These are phyloP conservation scores for Fusarium phyllophilum DNA, from an alignment of 2,329 filamentous ascomycete species.

Conservation along the genomic window DNA sequence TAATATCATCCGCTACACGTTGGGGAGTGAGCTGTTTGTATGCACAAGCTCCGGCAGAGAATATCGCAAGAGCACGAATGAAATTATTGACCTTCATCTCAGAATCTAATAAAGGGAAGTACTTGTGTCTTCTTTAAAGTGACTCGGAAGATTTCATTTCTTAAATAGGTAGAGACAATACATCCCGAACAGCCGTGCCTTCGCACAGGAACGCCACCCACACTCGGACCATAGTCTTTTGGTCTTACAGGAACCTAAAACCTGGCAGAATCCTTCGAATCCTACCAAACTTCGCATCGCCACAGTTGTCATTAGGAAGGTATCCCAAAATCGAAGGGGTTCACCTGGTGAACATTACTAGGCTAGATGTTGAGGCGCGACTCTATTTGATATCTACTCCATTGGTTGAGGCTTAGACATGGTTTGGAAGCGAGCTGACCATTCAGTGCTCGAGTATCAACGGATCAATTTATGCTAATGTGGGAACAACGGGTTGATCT, in stretches of 20 bases:
- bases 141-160: too few relatives aligned
- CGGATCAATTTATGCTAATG: not conserved
- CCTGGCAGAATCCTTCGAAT: not conserved
- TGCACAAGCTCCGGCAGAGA: not conserved
- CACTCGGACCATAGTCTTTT: not conserved
- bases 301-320: not conserved
- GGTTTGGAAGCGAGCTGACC: not conserved
- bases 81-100: conserved; percentile 7
- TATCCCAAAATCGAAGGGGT: not conserved
- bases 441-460: not conserved
- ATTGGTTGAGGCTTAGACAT: not conserved
- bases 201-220: not conserved
- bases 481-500: not conserved
- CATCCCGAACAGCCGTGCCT: not conserved
- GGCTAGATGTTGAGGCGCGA: not conserved
- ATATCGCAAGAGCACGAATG: not conserved
- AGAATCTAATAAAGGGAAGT: not conserved
- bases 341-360: not conserved
- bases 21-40: conserved; percentile 15
- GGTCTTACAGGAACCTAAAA: not conserved
- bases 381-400: not conserved
- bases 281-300: not conserved
- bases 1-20: conserved; percentile 11
- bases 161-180: not conserved
- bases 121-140: too few relatives aligned